Evolutionary conservation across 169 alveolate species (phyloP), one percentile per base, ranked within the genome.

Genomic region (Cryptosporidium ryanae): DNA sequence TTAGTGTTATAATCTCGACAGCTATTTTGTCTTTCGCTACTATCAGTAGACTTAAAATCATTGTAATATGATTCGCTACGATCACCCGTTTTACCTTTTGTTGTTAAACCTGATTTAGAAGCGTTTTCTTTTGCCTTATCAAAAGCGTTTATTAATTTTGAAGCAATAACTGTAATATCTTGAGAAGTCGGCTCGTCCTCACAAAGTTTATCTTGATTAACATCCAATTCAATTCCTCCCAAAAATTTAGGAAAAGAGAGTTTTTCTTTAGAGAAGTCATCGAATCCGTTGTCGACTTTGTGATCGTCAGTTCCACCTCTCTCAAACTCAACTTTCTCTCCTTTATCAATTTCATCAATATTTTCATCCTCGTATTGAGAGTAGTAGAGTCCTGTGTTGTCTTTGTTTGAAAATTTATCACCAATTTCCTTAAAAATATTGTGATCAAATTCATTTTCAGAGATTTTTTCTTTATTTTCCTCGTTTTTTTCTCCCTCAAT

Each of bases 111-210:
- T 15, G 57, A 44, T 32, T 1, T 21, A 5, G 65, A 27, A 52
- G 82, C 48, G 38, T 66, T 54, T n/a, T 55, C 65, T 2, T 61
- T 82, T 31, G 90, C 92, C 50, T 81, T 76, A 82, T 82, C 89
- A 21, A 91, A 83, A 38, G 91, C 91, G 64, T 82, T 91, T 31
- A 91, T 91, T 61, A 91, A 82, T 82, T 91, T 84, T 29, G 84
- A 82, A 49, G 93, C 93, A 29, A 91, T 82, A 55, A 64, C 54
- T 25, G 91, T 89, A 54, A 91, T 84, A 87, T 91, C 93, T 48
- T 82, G 82, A 63, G 91, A 84, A 31, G 90, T 71, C 25, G 93
- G 93, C 21, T 91, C 91, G 23, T 91, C 93, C 48, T 82, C 82
- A 49, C 93, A 91, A 15, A 91, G 82, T 64, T 87, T 91, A 61